These are phyloP conservation scores for Mycogone perniciosa DNA, from an alignment of 2,329 filamentous ascomycete genomes.

Conservation along the genomic window DNA sequence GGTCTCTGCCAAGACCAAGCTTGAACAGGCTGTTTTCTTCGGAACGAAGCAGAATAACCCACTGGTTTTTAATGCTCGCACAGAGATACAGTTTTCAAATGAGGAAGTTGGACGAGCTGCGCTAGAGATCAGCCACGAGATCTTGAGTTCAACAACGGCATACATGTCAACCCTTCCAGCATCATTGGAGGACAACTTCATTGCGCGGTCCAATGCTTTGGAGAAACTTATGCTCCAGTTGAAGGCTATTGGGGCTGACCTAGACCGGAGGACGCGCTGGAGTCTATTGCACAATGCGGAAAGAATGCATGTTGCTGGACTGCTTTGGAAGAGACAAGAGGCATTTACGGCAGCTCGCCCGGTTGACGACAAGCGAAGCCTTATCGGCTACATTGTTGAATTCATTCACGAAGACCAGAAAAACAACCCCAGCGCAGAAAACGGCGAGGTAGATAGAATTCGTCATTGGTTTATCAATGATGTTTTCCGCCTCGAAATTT, in stretches of 20 bases:
- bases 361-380: constrained; percentile 57
- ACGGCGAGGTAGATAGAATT: constrained; percentile 69
- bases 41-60: constrained; percentile 76
- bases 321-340: constrained; percentile 78
- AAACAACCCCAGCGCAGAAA: constrained; percentile 55
- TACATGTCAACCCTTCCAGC: constrained; percentile 68
- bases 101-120: constrained; percentile 72
- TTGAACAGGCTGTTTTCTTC: constrained; percentile 94
- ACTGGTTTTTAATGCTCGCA: constrained; percentile 71
- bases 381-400: constrained; percentile 68
- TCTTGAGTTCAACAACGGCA: constrained; percentile 68
- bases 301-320: constrained; percentile 72
- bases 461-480: constrained; percentile 84
- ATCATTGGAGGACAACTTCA: constrained; percentile 76
- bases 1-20: constrained; percentile 78
- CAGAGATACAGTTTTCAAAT: constrained; percentile 58
- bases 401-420: constrained; percentile 73
- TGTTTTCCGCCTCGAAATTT: constrained; percentile 62
- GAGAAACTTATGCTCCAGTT: constrained; percentile 69
- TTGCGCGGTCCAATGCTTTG: constrained; percentile 64
- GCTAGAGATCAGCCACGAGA: constrained; percentile 70
- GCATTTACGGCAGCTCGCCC: constrained; percentile 54
- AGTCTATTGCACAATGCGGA: constrained; percentile 82
- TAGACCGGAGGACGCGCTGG: constrained; percentile 69
- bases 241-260: constrained; percentile 54